Percentiles rank a stretch among this genome's conserved stretches.
These are phyloP conservation scores for Ceratobasidium sp. DNA, from an alignment of 1,284 basidiomycete species.

Conservation along the genomic window DNA sequence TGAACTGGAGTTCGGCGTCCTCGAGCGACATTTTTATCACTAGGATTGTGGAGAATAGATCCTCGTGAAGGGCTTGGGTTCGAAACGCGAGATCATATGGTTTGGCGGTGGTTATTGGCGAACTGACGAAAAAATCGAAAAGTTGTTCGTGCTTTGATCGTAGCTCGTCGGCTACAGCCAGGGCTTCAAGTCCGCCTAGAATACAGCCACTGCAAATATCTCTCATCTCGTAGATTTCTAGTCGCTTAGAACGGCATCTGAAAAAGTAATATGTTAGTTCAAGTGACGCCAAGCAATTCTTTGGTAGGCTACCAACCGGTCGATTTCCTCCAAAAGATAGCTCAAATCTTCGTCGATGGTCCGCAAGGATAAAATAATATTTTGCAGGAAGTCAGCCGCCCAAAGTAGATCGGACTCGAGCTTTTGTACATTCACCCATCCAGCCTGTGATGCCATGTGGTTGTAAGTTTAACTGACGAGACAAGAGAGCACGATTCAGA, in stretches of 20 bases:
- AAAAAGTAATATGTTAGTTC: neutral
- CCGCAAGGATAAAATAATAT: neutral
- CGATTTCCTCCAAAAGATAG: neutral
- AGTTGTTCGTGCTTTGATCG: conserved; percentile 2
- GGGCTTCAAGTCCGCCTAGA: neutral
- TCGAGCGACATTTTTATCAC: neutral
- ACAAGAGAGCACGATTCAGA: no score
- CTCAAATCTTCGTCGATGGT: neutral
- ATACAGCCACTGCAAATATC: neutral
- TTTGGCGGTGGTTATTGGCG: neutral
- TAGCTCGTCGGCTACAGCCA: neutral
- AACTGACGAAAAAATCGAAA: neutral
- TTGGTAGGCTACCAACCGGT: neutral
- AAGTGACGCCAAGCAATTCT: neutral
- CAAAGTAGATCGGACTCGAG: neutral
- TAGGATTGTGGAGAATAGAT: neutral
- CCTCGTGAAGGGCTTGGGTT: neutral
- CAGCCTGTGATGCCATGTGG: no score
- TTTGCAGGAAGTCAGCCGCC: neutral
- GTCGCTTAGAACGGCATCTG: neutral
- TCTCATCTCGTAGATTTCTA: neutral
- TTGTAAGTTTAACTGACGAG: no score
- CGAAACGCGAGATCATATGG: neutral
- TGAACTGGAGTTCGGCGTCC: neutral
- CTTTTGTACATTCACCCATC: neutral